These are phyloP conservation scores for Handroanthus guayacan DNA, from an alignment of 257 asterid genomes.

Conservation along the genomic window DNA sequence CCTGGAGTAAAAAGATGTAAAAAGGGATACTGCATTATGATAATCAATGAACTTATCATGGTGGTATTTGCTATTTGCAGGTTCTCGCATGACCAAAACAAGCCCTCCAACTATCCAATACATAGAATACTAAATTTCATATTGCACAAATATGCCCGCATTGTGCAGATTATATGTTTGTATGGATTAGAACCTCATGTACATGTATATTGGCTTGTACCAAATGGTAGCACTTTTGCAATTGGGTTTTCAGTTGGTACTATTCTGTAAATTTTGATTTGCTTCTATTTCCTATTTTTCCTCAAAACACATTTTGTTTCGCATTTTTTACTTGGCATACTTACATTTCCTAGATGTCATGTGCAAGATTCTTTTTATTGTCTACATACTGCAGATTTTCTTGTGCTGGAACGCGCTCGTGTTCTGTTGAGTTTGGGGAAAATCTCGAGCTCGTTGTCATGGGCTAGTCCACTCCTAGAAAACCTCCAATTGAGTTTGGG, in stretches of 20 bases:
- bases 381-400: not conserved
- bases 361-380: too few species aligned
- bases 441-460: too few species aligned
- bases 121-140: constrained; percentile 64
- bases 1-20: too few species aligned
- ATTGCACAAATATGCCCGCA: constrained; percentile 20
- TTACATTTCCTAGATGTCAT: not conserved
- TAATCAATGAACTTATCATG: constrained; percentile 23
- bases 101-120: constrained; percentile 75
- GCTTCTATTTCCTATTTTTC: not conserved
- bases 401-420: too few species aligned
- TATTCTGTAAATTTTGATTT: not conserved
- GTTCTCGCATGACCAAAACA: constrained; percentile 55
- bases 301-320: not conserved
- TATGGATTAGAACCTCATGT: constrained; percentile 33
- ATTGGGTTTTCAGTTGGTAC: not conserved
- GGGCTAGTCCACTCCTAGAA: too few species aligned
- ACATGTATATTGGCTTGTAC: constrained; percentile 33
- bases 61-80: constrained; percentile 46
- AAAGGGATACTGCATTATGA: not conserved
- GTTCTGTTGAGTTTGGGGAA: too few species aligned
- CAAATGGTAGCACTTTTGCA: constrained; percentile 15
- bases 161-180: constrained; percentile 26
- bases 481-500: too few species aligned
- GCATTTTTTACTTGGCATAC: not conserved